Evolutionary conservation across 1,139 yeast genomes (phyloP), one percentile per base, ranked within the genome.

Genomic region (Blastobotrys arbuscula): DNA sequence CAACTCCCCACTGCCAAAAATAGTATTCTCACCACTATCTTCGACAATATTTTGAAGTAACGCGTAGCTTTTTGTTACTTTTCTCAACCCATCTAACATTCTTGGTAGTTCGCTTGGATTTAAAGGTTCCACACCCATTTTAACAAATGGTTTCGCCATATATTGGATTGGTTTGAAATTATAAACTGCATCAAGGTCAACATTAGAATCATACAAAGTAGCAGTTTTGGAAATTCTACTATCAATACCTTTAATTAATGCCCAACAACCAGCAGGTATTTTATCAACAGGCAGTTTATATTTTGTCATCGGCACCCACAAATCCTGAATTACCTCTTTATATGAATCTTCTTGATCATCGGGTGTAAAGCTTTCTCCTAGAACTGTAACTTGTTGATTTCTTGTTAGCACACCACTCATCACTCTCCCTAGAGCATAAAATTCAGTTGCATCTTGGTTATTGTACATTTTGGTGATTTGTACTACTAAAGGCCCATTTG

Each of bases 1-100:
- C 16, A 92, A 61, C 62, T 94, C 98, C 3, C 98, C 98, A 2
- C 89, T 79, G 0, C 94, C 96, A 26, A 82, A 62, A 1, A 94
- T 63, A 0, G 82, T 81, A 63, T 84, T 88, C 59, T 90, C 97
- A 1, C 97, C 97, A 50, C 90, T 84, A 56, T 86, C 95, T 63
- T 88, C 96, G 1, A 85, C 90, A 54, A 76, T 79, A 7, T 87
- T 71, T 26, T 75, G 74, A 34, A 82, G 73, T 6, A 90, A 81
- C 13, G 85, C 75, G 60, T 86, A 90, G 1, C 83, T 70, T 55
- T 77, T 79, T 55, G 77, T 77, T 23, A 84, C 70, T 50, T 74
- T 77, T 52, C 84, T 72, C 45, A 92, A 68, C 0, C 90, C 89
- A 18, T 78, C 82, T 15, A 84, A 69, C 60, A 90, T 71, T 53